These are phyloP conservation scores for Rosa rugosa DNA, from an alignment of 306 rosid species.

Conservation along the genomic window DNA sequence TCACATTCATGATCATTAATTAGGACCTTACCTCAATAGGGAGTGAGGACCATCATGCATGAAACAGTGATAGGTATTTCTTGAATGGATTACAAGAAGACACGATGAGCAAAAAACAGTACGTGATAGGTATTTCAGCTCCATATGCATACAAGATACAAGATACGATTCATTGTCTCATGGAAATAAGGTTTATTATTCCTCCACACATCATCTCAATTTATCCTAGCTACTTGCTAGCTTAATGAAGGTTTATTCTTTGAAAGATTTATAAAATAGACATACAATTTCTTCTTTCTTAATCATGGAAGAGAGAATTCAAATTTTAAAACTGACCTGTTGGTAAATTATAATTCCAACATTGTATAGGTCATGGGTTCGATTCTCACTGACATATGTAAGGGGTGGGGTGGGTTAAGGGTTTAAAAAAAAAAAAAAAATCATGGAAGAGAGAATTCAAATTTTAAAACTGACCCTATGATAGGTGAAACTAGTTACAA, in stretches of 20 bases:
- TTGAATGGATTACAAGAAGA: slow-evolving; percentile 37
- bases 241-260: not conserved
- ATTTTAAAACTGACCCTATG: not conserved
- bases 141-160: slow-evolving; percentile 6
- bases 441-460: not conserved
- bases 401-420: no score
- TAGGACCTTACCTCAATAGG: not conserved
- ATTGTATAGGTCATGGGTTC: no score
- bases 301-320: not conserved
- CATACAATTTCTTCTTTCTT: not conserved
- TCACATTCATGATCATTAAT: not conserved
- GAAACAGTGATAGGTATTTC: not conserved
- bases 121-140: not conserved
- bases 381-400: no score
- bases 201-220: not conserved
- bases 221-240: not conserved
- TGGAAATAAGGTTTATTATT: slow-evolving; percentile 5
- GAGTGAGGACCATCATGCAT: slow-evolving; percentile 13
- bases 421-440: no score
- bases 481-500: no score
- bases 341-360: no score
- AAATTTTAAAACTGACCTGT: not conserved
- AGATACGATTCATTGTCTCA: slow-evolving; percentile 2
- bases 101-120: slow-evolving; percentile 23
- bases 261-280: not conserved